Evolutionary conservation across 1,139 yeast species (phyloP), one percentile per base, ranked within the genome.

Genomic region (Yamadazyma triangularis): DNA sequence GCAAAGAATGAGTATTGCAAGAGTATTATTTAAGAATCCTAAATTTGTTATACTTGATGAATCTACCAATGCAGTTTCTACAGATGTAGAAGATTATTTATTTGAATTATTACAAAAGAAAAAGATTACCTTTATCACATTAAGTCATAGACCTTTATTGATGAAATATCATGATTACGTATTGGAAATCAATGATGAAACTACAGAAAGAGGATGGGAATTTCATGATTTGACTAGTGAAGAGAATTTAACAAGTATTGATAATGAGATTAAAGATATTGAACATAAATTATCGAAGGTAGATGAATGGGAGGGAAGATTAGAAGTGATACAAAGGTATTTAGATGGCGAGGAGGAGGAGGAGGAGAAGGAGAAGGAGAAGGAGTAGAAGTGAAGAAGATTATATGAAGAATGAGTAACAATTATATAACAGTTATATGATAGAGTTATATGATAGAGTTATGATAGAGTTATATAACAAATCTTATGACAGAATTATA

Each of bases 31-130:
- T 61, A 85, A 84, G 55, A 71, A 73, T 33, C 96, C 96, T 26
- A 73, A 73, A 51, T 84, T 85, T 56, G 91, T 89, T 3, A 77
- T 89, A 5, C 70, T 89, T 42, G 97, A 89, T 58, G 96, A 89
- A 57, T 86, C 95, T 21, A 89, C 96, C 8, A 85, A 88, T 51
- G 96, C 97, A 0, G 91, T 89, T 11, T 79, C 89, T 36, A 82
- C 85, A 23, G 97, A 89, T 56, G 89, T 86, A 52, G 97, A 89
- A 57, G 96, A 89, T 44, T 75, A 80, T 41, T 66, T 89, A 37
- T 89, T 88, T 57, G 95, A 86, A 50, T 58, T 81, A 41, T 70
- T 89, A 54, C 83, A 78, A 48, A 64, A 63, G 36, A 78, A 78
- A 47, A 74, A 78, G 28, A 83, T 87, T 51, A 83, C 95, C 1